Base-by-base conservation (phyloP, 192 early-diverging fungal genomes). In the Coemansia sp. region DNA sequence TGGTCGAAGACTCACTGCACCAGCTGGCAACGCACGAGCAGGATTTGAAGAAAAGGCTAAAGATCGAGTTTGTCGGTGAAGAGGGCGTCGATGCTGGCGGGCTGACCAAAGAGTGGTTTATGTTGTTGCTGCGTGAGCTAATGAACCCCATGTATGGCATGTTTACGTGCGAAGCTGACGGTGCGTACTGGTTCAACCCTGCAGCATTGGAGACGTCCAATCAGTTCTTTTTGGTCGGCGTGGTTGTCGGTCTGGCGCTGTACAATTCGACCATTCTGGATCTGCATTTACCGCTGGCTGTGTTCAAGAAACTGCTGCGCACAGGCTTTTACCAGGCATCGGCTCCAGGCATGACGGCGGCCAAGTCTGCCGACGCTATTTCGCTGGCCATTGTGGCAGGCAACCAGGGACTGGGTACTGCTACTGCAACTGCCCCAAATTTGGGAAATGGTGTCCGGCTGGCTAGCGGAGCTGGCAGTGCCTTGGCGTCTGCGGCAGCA, bases 31-130 rank as follows among this genome's bases (percentile, higher is more conserved):
- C 83, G 21, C 87, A 87, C 51, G 83, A 89, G 61, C 86, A 88
- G 60, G 94, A 96, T 56, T 61, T 98, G 52, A 95, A 94, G 61
- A 98, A 98, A 74, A 90, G 92, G 14, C 77, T 98, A 7, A 82
- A 89, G n/a, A 90, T 98, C 43, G 86, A 92, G 64, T 98, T 98
- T 86, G 84, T 91, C 27, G 95, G 89, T 4, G 95, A 98, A 77
- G 94, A 94, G 52, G 96, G 94, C 4, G 86, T 98, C 5, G 95
- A 97, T 78, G 94, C 91, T n/a, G 96, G 96, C 39, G 96, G 96
- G 0, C 75, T 98, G 21, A 87, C 93, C 31, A 98, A 98, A 59
- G 96, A 98, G 57, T 98, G 96, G 96, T 96, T 98, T 64, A 82
- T 96, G 59, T 84, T 98, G 35, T 85, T 98, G 11, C 85, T 97